Evolutionary conservation across 345 rosid genomes (phyloP).

Genomic region (Murraya koenigii): DNA sequence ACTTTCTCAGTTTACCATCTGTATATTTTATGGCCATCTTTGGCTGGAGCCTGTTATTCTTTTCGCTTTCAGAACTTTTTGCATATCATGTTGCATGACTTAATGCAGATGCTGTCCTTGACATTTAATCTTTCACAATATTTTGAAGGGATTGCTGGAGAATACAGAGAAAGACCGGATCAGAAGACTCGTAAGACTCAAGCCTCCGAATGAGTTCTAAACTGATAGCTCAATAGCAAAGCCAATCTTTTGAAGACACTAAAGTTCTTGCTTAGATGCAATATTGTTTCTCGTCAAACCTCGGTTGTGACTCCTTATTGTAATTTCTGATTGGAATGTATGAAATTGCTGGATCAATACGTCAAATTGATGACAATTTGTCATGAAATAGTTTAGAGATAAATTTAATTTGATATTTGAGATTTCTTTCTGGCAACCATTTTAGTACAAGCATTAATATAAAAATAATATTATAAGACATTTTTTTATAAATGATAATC

Average conservation of each 20-base stretch:
- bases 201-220: slow-evolving; percentile 87
- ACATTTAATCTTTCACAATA: not conserved
- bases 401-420: not conserved
- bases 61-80: not conserved
- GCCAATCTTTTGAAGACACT: not conserved
- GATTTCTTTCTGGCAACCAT: not conserved
- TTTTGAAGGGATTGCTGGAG: slow-evolving; percentile 70
- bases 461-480: too few species aligned
- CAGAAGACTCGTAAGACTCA: slow-evolving; percentile 71
- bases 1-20: not conserved
- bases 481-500: too few species aligned
- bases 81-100: not conserved
- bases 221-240: not conserved
- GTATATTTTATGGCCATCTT: not conserved
- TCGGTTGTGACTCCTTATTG: not conserved
- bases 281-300: not conserved
- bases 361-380: not conserved
- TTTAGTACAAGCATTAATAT: too few species aligned
- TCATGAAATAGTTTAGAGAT: not conserved
- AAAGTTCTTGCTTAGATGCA: not conserved
- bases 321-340: not conserved
- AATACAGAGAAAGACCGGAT: slow-evolving; percentile 84
- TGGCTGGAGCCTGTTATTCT: not conserved
- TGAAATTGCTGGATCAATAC: not conserved
- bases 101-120: not conserved